Base-by-base conservation (phyloP, 2,329 filamentous ascomycete genomes). In the Fusarium sp. region DNA sequence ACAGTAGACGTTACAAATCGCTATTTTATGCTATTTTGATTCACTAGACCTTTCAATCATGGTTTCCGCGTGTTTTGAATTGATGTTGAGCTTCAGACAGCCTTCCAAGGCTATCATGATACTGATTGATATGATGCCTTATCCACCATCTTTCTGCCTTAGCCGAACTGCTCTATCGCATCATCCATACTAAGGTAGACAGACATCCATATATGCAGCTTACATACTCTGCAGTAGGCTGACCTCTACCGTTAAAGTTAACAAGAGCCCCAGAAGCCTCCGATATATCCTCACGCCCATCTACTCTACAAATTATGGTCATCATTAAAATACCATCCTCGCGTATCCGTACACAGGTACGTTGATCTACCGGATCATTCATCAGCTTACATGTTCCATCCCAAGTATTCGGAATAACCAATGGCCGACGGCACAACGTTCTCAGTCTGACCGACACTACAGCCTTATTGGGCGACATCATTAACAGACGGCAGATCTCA, bases 391-490 rank as follows among this genome's bases (percentile, higher is more conserved):
- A 51, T 51, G 48, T 20, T 16, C 12, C 18, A 51, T 40, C 23
- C 32, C 32, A 46, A 50, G 16, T n/a, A 28, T 25, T 49, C 68
- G 68, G 68, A 71, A 70, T 63, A 71, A 70, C 23, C 7, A 42
- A 37, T 28, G 30, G 40, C 68, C 67, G 68, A 46, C 67, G 59
- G 63, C 55, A 54, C 32, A 64, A 70, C 50, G 41, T 67, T 68
- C 55, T 64, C 51, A 55, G 48, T 49, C 45, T 59, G 30, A 66
- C 49, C n/a, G 45, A 51, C 47, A 46, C 41, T 23, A 20, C 40
- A 20, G 30, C 41, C 40, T 68, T 34, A 68, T 69, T 69, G 67
- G 67, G 42, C 46, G 20, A 32, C 46, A 51, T 49, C 11, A 42
- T 59, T n/a, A 48, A 62, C 42, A 40, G 28, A 42, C 11, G 43